Evolutionary conservation across 345 rosid species (phyloP).

Genomic region (Populus pruinosa): DNA sequence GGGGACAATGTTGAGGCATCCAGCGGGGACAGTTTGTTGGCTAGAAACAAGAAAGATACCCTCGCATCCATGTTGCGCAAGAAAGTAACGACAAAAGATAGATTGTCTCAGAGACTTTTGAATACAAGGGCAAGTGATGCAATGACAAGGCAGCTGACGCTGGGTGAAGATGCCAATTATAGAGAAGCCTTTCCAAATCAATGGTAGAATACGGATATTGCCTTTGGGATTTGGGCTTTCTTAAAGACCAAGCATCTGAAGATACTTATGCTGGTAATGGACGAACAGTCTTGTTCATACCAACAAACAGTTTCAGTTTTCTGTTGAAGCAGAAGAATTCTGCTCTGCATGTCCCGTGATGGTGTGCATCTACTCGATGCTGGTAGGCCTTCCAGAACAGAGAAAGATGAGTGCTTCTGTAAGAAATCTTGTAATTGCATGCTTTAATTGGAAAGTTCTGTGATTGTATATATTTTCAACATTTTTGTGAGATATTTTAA

Average conservation of each 20-base stretch:
- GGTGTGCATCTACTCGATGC: background rate
- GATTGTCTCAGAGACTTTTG: conserved; percentile 53
- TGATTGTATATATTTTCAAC: background rate
- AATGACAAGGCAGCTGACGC: conserved; percentile 42
- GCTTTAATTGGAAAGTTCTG: background rate
- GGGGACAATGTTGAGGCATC: conserved; percentile 40
- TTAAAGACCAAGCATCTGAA: background rate
- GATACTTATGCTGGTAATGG: background rate
- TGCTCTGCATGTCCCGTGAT: background rate
- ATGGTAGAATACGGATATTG: conserved; percentile 44
- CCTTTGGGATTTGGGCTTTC: background rate
- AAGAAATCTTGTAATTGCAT: background rate
- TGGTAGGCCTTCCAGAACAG: background rate
- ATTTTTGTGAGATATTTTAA: background rate
- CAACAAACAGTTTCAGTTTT: background rate
- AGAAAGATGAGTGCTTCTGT: background rate
- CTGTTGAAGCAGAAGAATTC: background rate
- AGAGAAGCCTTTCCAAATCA: conserved; percentile 82
- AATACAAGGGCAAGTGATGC: conserved; percentile 51
- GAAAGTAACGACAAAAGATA: conserved; percentile 62
- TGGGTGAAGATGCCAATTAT: conserved; percentile 52
- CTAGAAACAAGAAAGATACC: conserved; percentile 54
- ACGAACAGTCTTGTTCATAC: background rate
- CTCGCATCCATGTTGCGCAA: conserved; percentile 58
- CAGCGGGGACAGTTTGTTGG: conserved; percentile 25